Base-by-base conservation (phyloP, 2,329 filamentous ascomycete species). In the Sordariomycetes sp. region DNA sequence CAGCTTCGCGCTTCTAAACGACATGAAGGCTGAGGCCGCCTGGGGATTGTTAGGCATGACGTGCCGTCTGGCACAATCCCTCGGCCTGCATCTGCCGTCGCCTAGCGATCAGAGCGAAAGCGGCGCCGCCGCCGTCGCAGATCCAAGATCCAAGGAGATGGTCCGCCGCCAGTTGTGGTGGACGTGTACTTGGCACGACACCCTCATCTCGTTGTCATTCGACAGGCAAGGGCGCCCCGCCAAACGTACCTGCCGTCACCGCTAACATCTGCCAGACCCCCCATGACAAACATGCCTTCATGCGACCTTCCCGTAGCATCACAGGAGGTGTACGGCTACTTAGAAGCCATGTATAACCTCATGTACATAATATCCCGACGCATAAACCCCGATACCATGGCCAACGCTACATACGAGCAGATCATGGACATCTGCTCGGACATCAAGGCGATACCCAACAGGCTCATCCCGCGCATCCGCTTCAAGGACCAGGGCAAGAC, bases 11-110 rank as follows among this genome's bases (percentile, higher is more conserved):
- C 70, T 86, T 2, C 70, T 85, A 28, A 86, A 86, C 62, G 82
- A 86, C 59, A 86, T 86, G 82, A 85, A 85, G 64, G 82, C 82
- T 1, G 82, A 86, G 63, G 82, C 81, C 0, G 85, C 82, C 0
- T 86, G 82, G 82, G 82, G 82, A 0, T 66, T 86, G 56, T 75
- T 84, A 55, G 82, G 82, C 0, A 74, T 85, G 52, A 84, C 82
- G 0, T 84, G 81, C 60, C 76, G 82, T 28, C 72, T 86, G n/a
- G 82, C 82, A 0, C 81, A 85, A 64, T 84, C 82, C 0, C 70
- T 86, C 1, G 82, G 82, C 4, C 70, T 86, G 12, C 82, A 86
- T 63, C 72, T 78, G 8, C 66, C 72, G 24, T 72, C 70, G 12
- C 66, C 69, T 1, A 67, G 71, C 20, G 77, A 80, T n/a, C 69